Evolutionary conservation across 176 grass and related monocot genomes (phyloP), one percentile per base, ranked within the genome.

Genomic region (Oryza brachyantha): DNA sequence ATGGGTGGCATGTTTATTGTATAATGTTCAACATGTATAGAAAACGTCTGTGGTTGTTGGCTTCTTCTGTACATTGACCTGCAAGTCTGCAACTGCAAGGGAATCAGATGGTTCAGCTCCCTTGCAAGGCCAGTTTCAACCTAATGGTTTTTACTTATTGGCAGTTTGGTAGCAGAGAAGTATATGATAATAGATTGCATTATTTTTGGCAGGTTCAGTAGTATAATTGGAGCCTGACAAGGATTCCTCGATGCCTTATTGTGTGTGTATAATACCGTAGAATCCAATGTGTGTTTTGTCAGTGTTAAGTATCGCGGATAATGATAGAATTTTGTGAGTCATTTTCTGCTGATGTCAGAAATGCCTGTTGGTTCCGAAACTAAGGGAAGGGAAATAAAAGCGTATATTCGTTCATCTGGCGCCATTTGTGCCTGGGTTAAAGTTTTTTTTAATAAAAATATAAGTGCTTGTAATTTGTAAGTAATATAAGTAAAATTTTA

Each of bases 101-200:
- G 17, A 31, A 64, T 27, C 67, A 5, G 59, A 9, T 50, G 73
- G 52, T 35, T 57, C 29, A 8, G 37, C 29, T 52, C 48, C 29
- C 74, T 84, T 78, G 64, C 74, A 63, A 52, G 66, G 22, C 31
- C 55, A 28, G 73, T 62, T 5, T 62, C 54, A 62, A 50, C 29
- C 6, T 63, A 63, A 50, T 9, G 50, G 50, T 55, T 55, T 54
- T 54, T n/a, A 54, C 48, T 54, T 55, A 55, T 55, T 55, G 50
- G 50, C 21, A 55, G 50, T 55, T 55, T 55, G 50, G 50, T 55
- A 55, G 50, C 50, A n/a, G 50, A 55, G 21, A 55, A 9, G 50
- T 55, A 55, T 22, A 55, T 55, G 5, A 8, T 55, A 14, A 12
- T 1, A 22, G 17, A 55, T 55, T 6, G 50, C 17, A 22, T 55